Evolutionary conservation across 2,329 filamentous ascomycete genomes (phyloP).

Genomic region (Monosporascus sp.): DNA sequence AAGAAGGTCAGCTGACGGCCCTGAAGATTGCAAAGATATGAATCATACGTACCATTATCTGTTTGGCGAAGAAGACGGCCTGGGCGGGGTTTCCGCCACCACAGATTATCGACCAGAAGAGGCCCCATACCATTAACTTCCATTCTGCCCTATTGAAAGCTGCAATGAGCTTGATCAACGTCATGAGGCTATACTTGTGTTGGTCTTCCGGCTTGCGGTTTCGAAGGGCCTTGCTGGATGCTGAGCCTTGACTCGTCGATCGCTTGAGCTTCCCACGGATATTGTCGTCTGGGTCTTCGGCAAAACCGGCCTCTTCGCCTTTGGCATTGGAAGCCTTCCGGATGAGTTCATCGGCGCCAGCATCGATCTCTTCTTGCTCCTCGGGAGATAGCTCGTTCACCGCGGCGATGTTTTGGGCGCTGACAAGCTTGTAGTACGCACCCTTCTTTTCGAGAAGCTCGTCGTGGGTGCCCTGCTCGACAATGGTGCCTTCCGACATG

Average conservation of each 20-base stretch:
- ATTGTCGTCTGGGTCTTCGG: conserved; percentile 57
- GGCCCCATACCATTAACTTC: conserved; percentile 65
- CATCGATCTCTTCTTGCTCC: conserved; percentile 45
- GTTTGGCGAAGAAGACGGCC: conserved; percentile 82
- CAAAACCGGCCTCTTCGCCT: conserved; percentile 32
- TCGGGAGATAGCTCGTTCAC: conserved; percentile 48
- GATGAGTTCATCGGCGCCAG: conserved; percentile 44
- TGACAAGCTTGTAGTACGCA: conserved; percentile 80
- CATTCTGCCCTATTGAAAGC: conserved; percentile 74
- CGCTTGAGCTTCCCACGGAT: conserved; percentile 53
- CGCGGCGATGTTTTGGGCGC: conserved; percentile 75
- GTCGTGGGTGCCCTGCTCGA: conserved; percentile 88
- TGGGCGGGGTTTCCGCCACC: conserved; percentile 75
- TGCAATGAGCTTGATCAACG: conserved; percentile 71
- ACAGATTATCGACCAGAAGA: conserved; percentile 69
- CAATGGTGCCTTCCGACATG: conserved; percentile 76
- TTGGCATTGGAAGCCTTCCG: conserved; percentile 37
- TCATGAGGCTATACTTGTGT: conserved; percentile 63
- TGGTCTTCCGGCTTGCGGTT: conserved; percentile 44
- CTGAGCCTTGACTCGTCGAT: conserved; percentile 50
- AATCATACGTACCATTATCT: conserved; percentile 62
- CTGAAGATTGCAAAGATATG: neutral
- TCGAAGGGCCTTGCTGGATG: conserved; percentile 66
- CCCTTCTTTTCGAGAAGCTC: conserved; percentile 63
- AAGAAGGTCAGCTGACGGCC: conserved; percentile 7